Evolutionary conservation across 371 early-diverging fungal species (phyloP).

Genomic region (Cokeromyces recurvatus): DNA sequence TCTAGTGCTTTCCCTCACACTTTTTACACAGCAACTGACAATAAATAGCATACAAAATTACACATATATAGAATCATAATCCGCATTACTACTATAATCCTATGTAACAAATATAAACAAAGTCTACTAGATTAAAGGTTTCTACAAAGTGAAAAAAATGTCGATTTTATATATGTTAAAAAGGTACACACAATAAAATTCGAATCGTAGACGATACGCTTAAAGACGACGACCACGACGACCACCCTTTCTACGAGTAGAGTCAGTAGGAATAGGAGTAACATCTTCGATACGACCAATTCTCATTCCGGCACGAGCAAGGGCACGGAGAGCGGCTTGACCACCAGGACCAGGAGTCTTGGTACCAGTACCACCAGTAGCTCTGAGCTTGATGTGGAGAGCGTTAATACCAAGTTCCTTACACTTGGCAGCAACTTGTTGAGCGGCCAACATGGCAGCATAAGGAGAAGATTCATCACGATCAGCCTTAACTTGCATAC

Average conservation of each 20-base stretch:
- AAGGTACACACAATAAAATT: too few species aligned
- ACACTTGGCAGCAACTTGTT: conserved; percentile 99
- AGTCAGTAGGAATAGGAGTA: conserved; percentile 99
- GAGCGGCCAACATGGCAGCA: conserved; percentile 99
- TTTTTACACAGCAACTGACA: too few species aligned
- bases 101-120: too few species aligned
- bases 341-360: conserved; percentile 99
- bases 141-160: too few species aligned
- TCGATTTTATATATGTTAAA: too few species aligned
- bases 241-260: conserved; percentile 99
- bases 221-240: conserved; percentile 99
- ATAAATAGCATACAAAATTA: too few species aligned
- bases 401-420: conserved; percentile 99
- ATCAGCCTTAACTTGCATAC: conserved; percentile 99
- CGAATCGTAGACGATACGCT: too few species aligned
- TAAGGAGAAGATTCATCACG: conserved; percentile 99
- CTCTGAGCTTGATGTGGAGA: conserved; percentile 99
- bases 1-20: too few species aligned
- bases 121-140: too few species aligned
- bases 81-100: too few species aligned
- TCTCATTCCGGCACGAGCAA: conserved; percentile 98
- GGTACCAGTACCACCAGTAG: conserved; percentile 99
- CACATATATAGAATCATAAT: too few species aligned
- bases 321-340: conserved; percentile 99
- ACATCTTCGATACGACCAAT: conserved; percentile 99